Evolutionary conservation across 2,329 filamentous ascomycete species (phyloP), one percentile per base, ranked within the genome.

Genomic region (Botrytis hyacinthi): DNA sequence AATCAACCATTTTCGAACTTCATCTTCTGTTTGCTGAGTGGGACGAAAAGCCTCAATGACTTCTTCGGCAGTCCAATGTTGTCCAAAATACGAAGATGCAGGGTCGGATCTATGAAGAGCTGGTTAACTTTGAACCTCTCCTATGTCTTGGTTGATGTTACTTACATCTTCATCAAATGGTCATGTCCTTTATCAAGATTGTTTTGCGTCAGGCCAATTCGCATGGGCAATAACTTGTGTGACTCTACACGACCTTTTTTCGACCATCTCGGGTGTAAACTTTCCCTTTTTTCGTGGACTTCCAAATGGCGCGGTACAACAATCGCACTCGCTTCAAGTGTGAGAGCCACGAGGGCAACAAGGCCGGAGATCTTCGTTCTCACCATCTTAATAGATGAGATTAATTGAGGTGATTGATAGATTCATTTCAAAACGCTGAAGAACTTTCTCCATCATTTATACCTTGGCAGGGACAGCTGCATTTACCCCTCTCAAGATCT

Each of bases 1-100:
- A 10, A 78, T 71, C 1, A 84, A 75, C 82, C 82, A 84, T 22
- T 78, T 73, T 12, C 77, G 75, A 26, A 83, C 81, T 10, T 77
- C 74, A 26, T 80, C 75, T 66, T 81, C 79, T 14, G 81, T 80
- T 59, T 82, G 77, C 54, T 77, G 68, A 26, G 76, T 73, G 2
- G 81, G 82, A 46, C 78, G 79, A 66, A 82, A 82, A 62, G 79
- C 75, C 10, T 82, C 77, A 63, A 77, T 76, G 20, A 82, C 78
- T 60, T 83, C 77, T 40, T 81, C 78, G 0, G 78, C 72, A 14
- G 78, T 79, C 77, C 80, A 81, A 72, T 82, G 79, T 62, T 82
- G 80, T 42, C 80, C 82, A 74, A 81, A 83, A 20, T 80, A 79
- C 6, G 76, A 66, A 26, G 78, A 80, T 4, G 70, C 63, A 29